phyloP scores from a whole-genome alignment of 129 eudicot species.

The Artemisia annua region DNA sequence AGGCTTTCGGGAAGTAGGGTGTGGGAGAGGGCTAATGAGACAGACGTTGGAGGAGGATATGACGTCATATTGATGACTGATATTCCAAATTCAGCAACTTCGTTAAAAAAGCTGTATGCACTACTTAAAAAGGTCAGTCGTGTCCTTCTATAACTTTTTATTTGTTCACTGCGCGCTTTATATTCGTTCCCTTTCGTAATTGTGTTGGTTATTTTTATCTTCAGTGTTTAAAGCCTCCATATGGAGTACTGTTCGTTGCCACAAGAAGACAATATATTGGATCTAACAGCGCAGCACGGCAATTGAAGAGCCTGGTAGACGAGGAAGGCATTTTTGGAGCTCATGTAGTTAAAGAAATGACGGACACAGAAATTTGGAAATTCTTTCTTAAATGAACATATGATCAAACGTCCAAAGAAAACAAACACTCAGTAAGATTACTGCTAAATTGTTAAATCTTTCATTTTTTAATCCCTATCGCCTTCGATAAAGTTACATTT shows the following conservation, averaged over 20 bases:
- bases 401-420: slow-evolving; percentile 16
- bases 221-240: slow-evolving; percentile 80
- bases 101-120: slow-evolving; percentile 57
- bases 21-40: slow-evolving; percentile 72
- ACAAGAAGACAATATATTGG: slow-evolving; percentile 68
- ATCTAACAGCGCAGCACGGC: slow-evolving; percentile 56
- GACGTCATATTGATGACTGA: slow-evolving; percentile 65
- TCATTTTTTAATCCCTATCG: slow-evolving; percentile 21
- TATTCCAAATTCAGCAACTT: slow-evolving; percentile 55
- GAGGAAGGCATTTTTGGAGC: slow-evolving; percentile 66
- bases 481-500: slow-evolving; percentile 19
- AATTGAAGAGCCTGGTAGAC: slow-evolving; percentile 54
- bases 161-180: background rate
- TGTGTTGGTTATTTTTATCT: background rate
- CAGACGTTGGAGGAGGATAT: slow-evolving; percentile 61
- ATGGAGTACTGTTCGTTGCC: slow-evolving; percentile 68
- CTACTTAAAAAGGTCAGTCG: slow-evolving; percentile 64
- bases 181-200: slow-evolving; percentile 5
- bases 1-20: slow-evolving; percentile 71
- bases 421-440: slow-evolving; percentile 25
- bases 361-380: slow-evolving; percentile 78
- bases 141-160: background rate
- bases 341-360: slow-evolving; percentile 55
- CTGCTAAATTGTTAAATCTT: slow-evolving; percentile 20
- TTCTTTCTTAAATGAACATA: slow-evolving; percentile 55